Evolutionary conservation across 148 eudicot genomes (phyloP).

Genomic region (Rhododendron ovatum): DNA sequence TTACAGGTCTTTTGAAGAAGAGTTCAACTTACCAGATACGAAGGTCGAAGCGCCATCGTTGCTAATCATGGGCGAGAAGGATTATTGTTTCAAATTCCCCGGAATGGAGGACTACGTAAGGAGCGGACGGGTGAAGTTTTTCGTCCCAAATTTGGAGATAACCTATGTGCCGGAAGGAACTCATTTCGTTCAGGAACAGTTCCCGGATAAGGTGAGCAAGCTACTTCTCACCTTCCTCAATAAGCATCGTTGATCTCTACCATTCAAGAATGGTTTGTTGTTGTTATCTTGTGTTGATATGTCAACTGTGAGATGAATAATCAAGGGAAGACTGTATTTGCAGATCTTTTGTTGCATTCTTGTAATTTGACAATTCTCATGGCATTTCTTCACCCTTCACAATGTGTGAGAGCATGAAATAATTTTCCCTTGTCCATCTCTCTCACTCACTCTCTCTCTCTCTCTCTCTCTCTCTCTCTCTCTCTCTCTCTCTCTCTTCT

Average conservation of each 20-base stretch:
- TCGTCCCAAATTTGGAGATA: constrained; percentile 26
- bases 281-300: background rate
- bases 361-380: too few species aligned
- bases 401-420: too few species aligned
- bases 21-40: constrained; percentile 11
- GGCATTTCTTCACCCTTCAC: too few species aligned
- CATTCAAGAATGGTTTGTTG: background rate
- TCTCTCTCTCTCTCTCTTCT: too few species aligned
- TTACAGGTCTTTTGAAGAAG: constrained; percentile 1
- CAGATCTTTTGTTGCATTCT: background rate
- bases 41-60: constrained; percentile 30
- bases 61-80: constrained; percentile 28
- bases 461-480: too few species aligned
- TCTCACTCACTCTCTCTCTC: too few species aligned
- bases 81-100: constrained; percentile 27
- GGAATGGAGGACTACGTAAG: constrained; percentile 31
- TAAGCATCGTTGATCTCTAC: constrained; percentile 14
- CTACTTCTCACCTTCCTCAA: constrained; percentile 25
- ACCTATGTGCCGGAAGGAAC: constrained; percentile 28
- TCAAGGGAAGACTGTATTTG: background rate
- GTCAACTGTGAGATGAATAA: background rate
- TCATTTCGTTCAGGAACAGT: constrained; percentile 39
- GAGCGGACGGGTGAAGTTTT: constrained; percentile 20
- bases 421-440: too few species aligned
- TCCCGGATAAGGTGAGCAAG: constrained; percentile 29